These are phyloP conservation scores for Wickerhamiella vanderwaltii DNA, from an alignment of 805 yeast genomes.

Conservation along the genomic window DNA sequence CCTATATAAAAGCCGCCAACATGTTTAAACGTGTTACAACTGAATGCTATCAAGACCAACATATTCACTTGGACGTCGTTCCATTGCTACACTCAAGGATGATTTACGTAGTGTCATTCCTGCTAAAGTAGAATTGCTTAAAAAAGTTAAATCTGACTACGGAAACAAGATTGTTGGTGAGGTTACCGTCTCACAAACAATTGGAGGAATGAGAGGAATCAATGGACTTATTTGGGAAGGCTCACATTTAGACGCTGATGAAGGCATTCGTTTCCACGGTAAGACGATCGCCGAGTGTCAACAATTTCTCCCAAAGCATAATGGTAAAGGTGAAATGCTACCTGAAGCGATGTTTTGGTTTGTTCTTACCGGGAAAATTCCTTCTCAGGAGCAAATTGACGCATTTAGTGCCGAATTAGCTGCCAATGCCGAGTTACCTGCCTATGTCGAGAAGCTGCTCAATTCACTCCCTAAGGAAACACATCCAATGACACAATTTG, in stretches of 20 bases:
- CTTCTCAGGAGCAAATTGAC: conserved; percentile 46
- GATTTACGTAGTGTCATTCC: conserved; percentile 34
- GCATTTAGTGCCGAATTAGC: conserved; percentile 51
- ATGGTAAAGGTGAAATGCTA: conserved; percentile 46
- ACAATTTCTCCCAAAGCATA: conserved; percentile 45
- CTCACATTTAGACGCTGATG: conserved; percentile 60
- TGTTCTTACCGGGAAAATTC: conserved; percentile 60
- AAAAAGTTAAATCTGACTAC: conserved; percentile 31
- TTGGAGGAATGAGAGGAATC: conserved; percentile 76
- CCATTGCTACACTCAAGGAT: conserved; percentile 24
- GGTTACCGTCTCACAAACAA: conserved; percentile 33
- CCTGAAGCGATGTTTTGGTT: conserved; percentile 63
- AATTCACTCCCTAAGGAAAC: conserved; percentile 53
- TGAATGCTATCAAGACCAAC: not conserved
- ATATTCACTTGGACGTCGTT: conserved; percentile 13
- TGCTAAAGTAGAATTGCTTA: conserved; percentile 31
- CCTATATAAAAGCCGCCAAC: conserved; percentile 4
- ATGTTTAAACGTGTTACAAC: too few relatives aligned
- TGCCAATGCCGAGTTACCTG: conserved; percentile 52
- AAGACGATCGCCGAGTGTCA: conserved; percentile 64
- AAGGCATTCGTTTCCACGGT: conserved; percentile 72
- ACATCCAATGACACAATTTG: conserved; percentile 78
- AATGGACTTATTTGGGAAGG: conserved; percentile 71
- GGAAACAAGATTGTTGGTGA: conserved; percentile 34
- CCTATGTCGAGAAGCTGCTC: conserved; percentile 45